Evolutionary conservation across 257 asterid species (phyloP).

Genomic region (Petrea volubilis): DNA sequence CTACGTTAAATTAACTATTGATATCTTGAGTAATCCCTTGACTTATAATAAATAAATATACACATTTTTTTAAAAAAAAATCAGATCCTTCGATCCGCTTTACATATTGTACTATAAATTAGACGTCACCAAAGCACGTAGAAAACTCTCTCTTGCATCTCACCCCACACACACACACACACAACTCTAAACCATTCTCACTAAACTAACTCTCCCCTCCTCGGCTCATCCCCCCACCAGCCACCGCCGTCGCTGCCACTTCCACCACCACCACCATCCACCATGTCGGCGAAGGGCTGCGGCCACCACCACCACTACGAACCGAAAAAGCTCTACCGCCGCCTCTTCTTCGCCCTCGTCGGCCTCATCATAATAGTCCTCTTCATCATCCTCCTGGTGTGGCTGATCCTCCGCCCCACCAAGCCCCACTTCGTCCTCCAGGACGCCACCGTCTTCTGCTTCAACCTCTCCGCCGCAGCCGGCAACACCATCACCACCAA

Average conservation of each 20-base stretch:
- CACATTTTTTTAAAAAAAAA: too few species aligned
- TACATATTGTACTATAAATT: conserved; percentile 29
- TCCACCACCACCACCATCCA: not conserved
- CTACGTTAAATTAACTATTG: too few species aligned
- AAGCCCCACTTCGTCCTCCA: conserved; percentile 63
- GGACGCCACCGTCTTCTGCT: conserved; percentile 58
- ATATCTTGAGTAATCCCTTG: too few species aligned
- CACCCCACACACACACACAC: not conserved
- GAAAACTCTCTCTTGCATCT: not conserved
- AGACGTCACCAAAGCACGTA: not conserved
- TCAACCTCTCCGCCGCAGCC: conserved; percentile 46
- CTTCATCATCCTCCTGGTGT: conserved; percentile 45
- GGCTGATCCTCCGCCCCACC: conserved; percentile 56
- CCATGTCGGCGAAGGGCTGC: conserved; percentile 52
- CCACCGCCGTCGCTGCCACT: not conserved
- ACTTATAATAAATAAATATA: too few species aligned
- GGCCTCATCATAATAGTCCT: conserved; percentile 36
- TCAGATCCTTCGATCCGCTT: too few species aligned
- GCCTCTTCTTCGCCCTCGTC: conserved; percentile 24
- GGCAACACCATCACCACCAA: conserved; percentile 47
- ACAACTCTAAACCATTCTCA: not conserved
- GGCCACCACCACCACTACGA: conserved; percentile 40
- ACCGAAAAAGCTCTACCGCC: conserved; percentile 37
- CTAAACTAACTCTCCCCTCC: too few species aligned
- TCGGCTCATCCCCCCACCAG: too few species aligned